Evolutionary conservation across 495 filamentous ascomycete species (phyloP).

Genomic region (Penicillium samsonianum): DNA sequence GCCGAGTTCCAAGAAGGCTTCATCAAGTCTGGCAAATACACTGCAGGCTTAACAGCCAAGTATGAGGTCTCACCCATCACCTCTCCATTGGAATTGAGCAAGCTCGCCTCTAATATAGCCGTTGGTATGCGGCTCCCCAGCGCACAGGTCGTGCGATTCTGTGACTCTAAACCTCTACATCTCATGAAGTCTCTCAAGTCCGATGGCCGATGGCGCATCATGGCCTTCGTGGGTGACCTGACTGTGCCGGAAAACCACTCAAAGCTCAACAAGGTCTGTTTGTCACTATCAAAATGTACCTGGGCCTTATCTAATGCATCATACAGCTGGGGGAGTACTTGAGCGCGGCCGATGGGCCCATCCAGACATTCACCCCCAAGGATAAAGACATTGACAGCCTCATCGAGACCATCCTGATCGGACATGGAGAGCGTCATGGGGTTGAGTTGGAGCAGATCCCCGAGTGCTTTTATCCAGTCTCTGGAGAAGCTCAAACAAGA

Average conservation of each 20-base stretch:
- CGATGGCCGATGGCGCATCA: conserved; percentile 65
- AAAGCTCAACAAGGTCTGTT: conserved; percentile 48
- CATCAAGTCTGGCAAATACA: conserved; percentile 61
- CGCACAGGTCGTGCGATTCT: conserved; percentile 60
- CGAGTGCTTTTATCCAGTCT: conserved; percentile 57
- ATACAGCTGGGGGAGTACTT: conserved; percentile 43
- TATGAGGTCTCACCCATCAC: conserved; percentile 58
- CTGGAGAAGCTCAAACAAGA: conserved; percentile 60
- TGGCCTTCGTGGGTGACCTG: conserved; percentile 58
- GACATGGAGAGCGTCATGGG: conserved; percentile 51
- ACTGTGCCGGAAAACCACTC: conserved; percentile 32
- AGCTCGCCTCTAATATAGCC: conserved; percentile 47
- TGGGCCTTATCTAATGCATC: background rate
- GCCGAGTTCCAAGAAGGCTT: conserved; percentile 59
- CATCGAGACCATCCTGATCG: conserved; percentile 61
- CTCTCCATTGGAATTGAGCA: conserved; percentile 25
- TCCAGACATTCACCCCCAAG: conserved; percentile 47
- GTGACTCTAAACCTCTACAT: conserved; percentile 60
- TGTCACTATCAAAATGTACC: background rate
- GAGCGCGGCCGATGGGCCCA: conserved; percentile 34
- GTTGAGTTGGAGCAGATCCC: conserved; percentile 63
- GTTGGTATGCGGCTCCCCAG: conserved; percentile 60
- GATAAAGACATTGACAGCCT: conserved; percentile 54
- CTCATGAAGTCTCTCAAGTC: conserved; percentile 47
- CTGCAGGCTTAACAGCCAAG: conserved; percentile 60